phyloP scores from a whole-genome alignment of 1,284 basidiomycete genomes.

The Schizopora paradoxa region DNA sequence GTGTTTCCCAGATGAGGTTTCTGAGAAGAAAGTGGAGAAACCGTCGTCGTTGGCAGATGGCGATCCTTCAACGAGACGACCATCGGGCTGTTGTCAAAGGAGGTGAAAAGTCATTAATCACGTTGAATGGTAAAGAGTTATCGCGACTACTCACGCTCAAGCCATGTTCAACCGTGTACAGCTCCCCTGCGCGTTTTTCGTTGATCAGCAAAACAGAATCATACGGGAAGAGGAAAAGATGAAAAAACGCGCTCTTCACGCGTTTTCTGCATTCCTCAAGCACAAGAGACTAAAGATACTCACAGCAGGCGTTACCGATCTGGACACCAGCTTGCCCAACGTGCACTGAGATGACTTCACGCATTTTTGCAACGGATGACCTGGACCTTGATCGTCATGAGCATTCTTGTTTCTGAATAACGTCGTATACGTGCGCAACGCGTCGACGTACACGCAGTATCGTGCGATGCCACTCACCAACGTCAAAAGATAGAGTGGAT shows the following conservation, averaged over 20 bases:
- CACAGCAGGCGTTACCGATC: constrained; percentile 94
- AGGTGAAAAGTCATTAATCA: constrained; percentile 1
- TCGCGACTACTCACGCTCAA: constrained; percentile 58
- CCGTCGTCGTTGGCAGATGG: constrained; percentile 79
- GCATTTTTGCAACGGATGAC: constrained; percentile 45
- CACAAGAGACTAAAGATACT: constrained; percentile 32
- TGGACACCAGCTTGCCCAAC: constrained; percentile 96
- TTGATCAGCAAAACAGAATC: constrained; percentile 21
- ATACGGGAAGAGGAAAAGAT: constrained; percentile 32
- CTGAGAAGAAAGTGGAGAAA: constrained; percentile 95
- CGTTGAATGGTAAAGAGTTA: constrained; percentile 4
- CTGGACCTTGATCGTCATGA: no score
- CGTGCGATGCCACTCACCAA: constrained; percentile 1
- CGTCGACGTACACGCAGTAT: no score
- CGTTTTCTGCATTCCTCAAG: constrained; percentile 7
- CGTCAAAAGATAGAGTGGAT: not conserved
- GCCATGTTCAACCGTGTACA: constrained; percentile 98
- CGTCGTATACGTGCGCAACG: no score
- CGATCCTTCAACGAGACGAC: constrained; percentile 76
- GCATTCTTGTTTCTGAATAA: no score
- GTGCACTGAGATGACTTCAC: constrained; percentile 92
- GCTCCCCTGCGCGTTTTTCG: constrained; percentile 64
- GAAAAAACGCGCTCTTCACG: constrained; percentile 16
- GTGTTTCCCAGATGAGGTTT: constrained; percentile 91
- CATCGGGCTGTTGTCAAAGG: constrained; percentile 72